Base-by-base conservation (phyloP, 495 filamentous ascomycete genomes). In the Lentithecium fluviatile region DNA sequence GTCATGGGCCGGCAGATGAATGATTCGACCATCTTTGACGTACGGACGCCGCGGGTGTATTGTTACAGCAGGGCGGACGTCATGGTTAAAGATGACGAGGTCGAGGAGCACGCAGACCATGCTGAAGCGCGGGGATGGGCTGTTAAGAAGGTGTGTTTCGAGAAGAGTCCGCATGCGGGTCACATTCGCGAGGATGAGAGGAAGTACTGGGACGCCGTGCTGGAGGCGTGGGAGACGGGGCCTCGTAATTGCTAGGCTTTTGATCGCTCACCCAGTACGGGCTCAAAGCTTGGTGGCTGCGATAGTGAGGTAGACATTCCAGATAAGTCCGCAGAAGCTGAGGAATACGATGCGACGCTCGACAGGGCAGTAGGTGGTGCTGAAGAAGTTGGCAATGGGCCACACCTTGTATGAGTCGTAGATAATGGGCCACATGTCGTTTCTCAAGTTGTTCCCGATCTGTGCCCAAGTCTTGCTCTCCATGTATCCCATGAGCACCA, bases 91-190 rank as follows among this genome's bases (percentile, higher is more conserved):
- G n/a, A 38, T 25, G 43, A 62, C 21, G 67, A 70, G 48, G 67
- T 73, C 13, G 63, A 71, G 45, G 58, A 58, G 47, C 71, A 73
- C 64, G 69, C 69, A 1, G 53, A 60, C 32, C 61, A 64, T 15
- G 71, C 67, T 7, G 45, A 38, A 37, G n/a, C 8, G 34, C 52
- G 52, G 21, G 69, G 65, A 2, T 65, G 58, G 61, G 24, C 32
- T 40, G 48, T 69, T 15, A 52, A 52, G 21, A 60, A 57, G 17
- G 54, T 65, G 6, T n/a, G 46, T 36, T 69, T 71, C 36, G 59
- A 64, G 56, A 53, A 40, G 2, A 69, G 66, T 49, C 42, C 56
- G 34, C 69, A 71, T 46, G 60, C 36, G 24, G 60, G 49, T 13
- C 63, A 67, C 60, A 20, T 69, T 0, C 47, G 37, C 26, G 60